Conservation (phyloP, 352 stramenopile species). For the Peronospora belbahrii region DNA sequence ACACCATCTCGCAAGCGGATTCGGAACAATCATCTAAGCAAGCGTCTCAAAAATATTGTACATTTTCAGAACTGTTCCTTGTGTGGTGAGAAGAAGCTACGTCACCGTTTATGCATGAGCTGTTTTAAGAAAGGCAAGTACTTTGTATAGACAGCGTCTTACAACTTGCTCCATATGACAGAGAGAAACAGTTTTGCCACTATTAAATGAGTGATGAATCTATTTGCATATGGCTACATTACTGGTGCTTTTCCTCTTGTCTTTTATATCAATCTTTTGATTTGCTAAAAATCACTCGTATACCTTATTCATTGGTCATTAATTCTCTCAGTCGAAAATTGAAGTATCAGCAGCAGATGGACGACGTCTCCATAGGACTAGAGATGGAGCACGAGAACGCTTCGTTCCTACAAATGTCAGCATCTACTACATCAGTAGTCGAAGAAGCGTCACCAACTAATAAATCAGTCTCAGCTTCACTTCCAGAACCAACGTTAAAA, state of each 20-base stretch:
- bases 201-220: conserved; percentile 16
- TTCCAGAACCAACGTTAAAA: not conserved
- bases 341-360: conserved; percentile 21
- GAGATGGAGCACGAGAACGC: conserved; percentile 30
- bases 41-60: conserved; percentile 87
- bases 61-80: conserved; percentile 82
- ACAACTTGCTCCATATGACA: conserved; percentile 6
- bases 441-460: not conserved
- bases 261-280: too few species aligned
- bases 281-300: conserved; percentile 14
- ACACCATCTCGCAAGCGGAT: conserved; percentile 83
- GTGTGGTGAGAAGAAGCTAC: conserved; percentile 83
- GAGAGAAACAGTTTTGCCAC: not conserved
- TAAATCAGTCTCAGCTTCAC: too few species aligned
- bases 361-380: conserved; percentile 32
- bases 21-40: conserved; percentile 81
- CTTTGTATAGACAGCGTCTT: conserved; percentile 50
- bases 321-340: too few species aligned
- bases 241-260: too few species aligned
- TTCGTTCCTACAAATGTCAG: conserved; percentile 20
- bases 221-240: too few species aligned
- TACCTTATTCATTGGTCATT: conserved; percentile 12
- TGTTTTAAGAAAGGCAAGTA: conserved; percentile 90
- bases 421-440: not conserved
- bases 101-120: conserved; percentile 85